Conservation (phyloP, 192 early-diverging fungal genomes). For the Backusella macrospora region DNA sequence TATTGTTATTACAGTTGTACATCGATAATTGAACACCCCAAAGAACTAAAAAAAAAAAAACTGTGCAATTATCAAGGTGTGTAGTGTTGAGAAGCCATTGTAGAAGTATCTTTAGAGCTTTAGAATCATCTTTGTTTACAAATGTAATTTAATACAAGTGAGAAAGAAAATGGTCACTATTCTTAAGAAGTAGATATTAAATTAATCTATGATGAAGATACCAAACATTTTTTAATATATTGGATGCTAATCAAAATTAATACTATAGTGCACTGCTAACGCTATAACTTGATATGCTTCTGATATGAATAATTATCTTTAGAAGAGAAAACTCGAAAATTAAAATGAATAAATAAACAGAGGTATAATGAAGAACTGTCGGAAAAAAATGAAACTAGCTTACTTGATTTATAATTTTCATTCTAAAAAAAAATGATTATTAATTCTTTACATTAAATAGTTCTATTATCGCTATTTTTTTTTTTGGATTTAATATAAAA, state of each 20-base stretch:
- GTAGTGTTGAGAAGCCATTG: no score
- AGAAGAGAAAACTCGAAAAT: no score
- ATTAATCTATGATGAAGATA: background rate
- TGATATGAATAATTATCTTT: background rate
- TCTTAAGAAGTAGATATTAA: background rate
- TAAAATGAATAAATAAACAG: background rate
- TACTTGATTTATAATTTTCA: background rate
- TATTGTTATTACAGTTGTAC: no score
- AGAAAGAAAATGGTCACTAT: background rate
- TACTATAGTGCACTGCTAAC: no score
- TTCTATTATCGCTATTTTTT: background rate
- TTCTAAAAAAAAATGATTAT: background rate
- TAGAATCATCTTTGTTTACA: background rate
- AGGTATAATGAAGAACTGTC: background rate
- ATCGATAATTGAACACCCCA: no score
- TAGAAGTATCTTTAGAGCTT: background rate
- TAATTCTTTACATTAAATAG: background rate
- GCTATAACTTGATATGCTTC: background rate
- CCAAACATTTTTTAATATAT: background rate
- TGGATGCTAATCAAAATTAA: no score
- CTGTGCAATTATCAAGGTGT: no score
- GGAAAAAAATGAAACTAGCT: background rate
- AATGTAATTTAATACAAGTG: slow-evolving; percentile 8
- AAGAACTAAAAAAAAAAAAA: no score
- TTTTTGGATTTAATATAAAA: background rate